phyloP scores from a whole-genome alignment of 805 yeast genomes.

The Torulaspora gathmanii region DNA sequence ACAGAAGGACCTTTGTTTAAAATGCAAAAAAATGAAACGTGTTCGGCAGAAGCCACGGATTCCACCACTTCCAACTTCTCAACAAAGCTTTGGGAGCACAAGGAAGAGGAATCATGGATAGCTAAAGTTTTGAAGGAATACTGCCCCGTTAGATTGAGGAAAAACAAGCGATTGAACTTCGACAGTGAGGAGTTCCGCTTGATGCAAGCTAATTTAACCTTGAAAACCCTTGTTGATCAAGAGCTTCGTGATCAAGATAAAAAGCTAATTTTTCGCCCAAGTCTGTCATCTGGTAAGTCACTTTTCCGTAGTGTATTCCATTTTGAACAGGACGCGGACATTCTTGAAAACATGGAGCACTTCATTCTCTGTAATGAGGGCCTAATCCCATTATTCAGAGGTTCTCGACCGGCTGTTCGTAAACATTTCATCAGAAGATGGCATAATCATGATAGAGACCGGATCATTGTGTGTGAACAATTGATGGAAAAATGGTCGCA shows the following conservation, averaged over 20 bases:
- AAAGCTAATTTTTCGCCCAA: conserved; percentile 5
- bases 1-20: not conserved
- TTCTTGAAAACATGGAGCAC: conserved; percentile 9
- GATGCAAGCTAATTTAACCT: conserved; percentile 6
- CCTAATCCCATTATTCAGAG: conserved; percentile 9
- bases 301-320: conserved; percentile 6
- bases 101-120: conserved; percentile 6
- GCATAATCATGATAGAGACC: conserved; percentile 9
- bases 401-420: conserved; percentile 9
- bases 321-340: conserved; percentile 10
- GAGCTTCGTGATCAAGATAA: conserved; percentile 5
- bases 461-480: conserved; percentile 7
- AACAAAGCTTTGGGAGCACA: conserved; percentile 4
- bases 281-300: not conserved
- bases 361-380: conserved; percentile 8
- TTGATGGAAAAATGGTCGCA: conserved; percentile 9
- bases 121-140: conserved; percentile 8
- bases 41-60: not conserved
- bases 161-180: conserved; percentile 8
- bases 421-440: conserved; percentile 11
- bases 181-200: conserved; percentile 8
- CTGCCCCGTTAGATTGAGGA: conserved; percentile 11
- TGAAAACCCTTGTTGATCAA: conserved; percentile 6
- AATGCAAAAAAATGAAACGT: not conserved
- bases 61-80: not conserved